Percentiles rank a stretch among this genome's conserved stretches.
These are phyloP conservation scores for Panaeolus cyanescens DNA, from an alignment of 768 basidiomycete species.

Conservation along the genomic window DNA sequence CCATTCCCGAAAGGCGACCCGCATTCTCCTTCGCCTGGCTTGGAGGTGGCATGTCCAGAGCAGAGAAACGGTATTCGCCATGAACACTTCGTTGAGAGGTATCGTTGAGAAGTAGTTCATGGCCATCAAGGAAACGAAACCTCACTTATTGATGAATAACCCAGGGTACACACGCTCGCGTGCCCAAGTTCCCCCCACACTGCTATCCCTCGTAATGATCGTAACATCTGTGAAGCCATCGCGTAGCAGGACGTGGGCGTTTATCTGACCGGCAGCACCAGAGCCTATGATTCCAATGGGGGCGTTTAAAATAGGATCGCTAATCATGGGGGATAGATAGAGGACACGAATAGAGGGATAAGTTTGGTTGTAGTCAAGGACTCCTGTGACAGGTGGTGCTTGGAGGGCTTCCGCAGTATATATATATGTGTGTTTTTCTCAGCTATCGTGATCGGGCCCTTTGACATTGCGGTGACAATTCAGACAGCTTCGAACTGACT, in stretches of 20 bases:
- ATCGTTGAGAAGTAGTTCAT: too few species aligned
- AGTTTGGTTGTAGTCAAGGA: too few species aligned
- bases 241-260: slow-evolving; percentile 51
- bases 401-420: too few species aligned
- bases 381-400: too few species aligned
- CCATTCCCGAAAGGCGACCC: slow-evolving; percentile 51
- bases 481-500: too few species aligned
- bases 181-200: slow-evolving; percentile 65
- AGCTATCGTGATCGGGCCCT: too few species aligned
- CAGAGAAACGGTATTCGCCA: slow-evolving; percentile 61
- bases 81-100: too few species aligned
- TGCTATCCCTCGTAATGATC: slow-evolving; percentile 55
- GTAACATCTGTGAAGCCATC: slow-evolving; percentile 61
- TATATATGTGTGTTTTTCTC: too few species aligned
- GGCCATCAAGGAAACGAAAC: background rate
- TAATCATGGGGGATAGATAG: background rate
- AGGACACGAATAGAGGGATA: too few species aligned
- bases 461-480: too few species aligned
- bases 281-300: slow-evolving; percentile 55
- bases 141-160: slow-evolving; percentile 60
- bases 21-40: slow-evolving; percentile 27
- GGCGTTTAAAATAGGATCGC: slow-evolving; percentile 11
- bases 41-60: slow-evolving; percentile 51
- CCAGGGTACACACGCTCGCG: slow-evolving; percentile 55
- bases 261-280: slow-evolving; percentile 61